These are phyloP conservation scores for Leucaena leucocephala DNA, from an alignment of 306 rosid genomes.

Conservation along the genomic window DNA sequence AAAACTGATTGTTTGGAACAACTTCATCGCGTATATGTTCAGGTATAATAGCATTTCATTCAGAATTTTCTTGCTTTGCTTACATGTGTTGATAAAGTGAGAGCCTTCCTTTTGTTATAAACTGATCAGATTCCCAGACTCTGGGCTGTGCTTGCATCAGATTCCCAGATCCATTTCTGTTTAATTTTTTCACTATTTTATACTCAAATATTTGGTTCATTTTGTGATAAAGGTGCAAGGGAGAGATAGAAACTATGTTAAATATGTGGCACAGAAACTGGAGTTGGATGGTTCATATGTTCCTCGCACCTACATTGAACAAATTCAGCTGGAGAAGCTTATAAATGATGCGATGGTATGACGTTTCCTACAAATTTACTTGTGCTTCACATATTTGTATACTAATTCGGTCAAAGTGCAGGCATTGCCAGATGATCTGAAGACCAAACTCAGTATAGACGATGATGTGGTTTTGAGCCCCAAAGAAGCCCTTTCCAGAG, in stretches of 20 bases:
- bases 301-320: slow-evolving; percentile 97
- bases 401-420: slow-evolving; percentile 56
- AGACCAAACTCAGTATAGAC: slow-evolving; percentile 83
- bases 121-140: neutral
- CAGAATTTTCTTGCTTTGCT: slow-evolving; percentile 18
- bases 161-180: slow-evolving; percentile 7
- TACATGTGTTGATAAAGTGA: slow-evolving; percentile 13
- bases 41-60: slow-evolving; percentile 55
- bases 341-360: slow-evolving; percentile 97
- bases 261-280: slow-evolving; percentile 74
- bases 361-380: slow-evolving; percentile 27
- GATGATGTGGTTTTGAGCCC: slow-evolving; percentile 87
- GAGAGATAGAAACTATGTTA: slow-evolving; percentile 72
- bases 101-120: slow-evolving; percentile 6
- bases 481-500: slow-evolving; percentile 97
- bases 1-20: slow-evolving; percentile 98
- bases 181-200: slow-evolving; percentile 27
- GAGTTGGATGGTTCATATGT: slow-evolving; percentile 86
- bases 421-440: slow-evolving; percentile 97
- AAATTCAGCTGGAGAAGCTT: slow-evolving; percentile 97
- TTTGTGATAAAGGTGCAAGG: slow-evolving; percentile 87
- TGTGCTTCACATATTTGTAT: slow-evolving; percentile 28
- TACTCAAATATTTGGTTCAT: slow-evolving; percentile 33
- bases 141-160: slow-evolving; percentile 21
- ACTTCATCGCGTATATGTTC: slow-evolving; percentile 86